phyloP scores from a whole-genome alignment of 1,284 basidiomycete genomes.

The Takashimella koratensis region DNA sequence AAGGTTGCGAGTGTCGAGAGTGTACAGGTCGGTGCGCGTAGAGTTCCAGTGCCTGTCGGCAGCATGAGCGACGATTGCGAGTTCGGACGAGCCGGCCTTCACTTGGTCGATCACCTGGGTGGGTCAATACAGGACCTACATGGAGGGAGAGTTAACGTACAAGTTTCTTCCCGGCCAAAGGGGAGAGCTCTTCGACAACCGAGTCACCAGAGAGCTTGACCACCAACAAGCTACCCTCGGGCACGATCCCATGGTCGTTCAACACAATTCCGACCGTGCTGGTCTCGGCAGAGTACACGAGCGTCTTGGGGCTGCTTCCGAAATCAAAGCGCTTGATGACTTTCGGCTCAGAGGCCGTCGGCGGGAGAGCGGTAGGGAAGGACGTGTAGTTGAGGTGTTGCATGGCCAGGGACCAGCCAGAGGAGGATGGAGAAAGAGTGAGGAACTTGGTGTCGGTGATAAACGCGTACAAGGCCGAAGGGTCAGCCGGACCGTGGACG shows the following conservation, averaged over 20 bases:
- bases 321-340: slow-evolving; percentile 1
- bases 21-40: slow-evolving; percentile 7
- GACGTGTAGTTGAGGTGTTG: slow-evolving; percentile 16
- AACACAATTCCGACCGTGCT: slow-evolving; percentile 3
- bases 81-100: not conserved
- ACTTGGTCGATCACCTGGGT: slow-evolving; percentile 4
- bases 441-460: slow-evolving; percentile 14
- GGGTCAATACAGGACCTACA: not conserved
- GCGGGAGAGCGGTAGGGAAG: slow-evolving; percentile 11
- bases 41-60: not conserved
- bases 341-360: slow-evolving; percentile 1
- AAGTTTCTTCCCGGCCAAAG: not conserved
- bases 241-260: not conserved
- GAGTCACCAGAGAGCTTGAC: not conserved
- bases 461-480: slow-evolving; percentile 14
- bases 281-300: slow-evolving; percentile 3
- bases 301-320: not conserved
- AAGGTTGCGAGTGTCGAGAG: not conserved
- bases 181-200: not conserved
- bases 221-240: not conserved
- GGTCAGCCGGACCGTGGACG: slow-evolving; percentile 4
- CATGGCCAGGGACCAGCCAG: slow-evolving; percentile 7
- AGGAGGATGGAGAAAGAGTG: slow-evolving; percentile 4
- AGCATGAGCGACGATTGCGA: slow-evolving; percentile 3
- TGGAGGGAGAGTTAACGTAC: not conserved